Conservation (phyloP, 164 flowering plant genomes). For the Magnolia officinalis region DNA sequence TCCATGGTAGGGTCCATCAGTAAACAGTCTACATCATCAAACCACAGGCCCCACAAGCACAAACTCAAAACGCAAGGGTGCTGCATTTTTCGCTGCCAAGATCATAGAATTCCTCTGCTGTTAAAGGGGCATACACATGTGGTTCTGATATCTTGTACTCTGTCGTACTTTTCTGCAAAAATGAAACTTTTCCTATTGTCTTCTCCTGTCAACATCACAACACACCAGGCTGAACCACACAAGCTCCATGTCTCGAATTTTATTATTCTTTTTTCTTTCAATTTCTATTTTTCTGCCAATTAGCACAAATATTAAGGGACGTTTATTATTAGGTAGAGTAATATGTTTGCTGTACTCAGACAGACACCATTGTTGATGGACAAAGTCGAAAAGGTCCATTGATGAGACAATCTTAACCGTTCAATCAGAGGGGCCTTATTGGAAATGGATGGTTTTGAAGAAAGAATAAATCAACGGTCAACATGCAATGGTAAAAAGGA, state of each 20-base stretch:
- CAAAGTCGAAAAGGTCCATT: neutral
- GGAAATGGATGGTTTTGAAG: neutral
- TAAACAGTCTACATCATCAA: neutral
- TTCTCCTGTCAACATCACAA: neutral
- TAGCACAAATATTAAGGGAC: neutral
- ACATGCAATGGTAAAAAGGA: neutral
- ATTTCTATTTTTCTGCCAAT: neutral
- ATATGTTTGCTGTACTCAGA: no score
- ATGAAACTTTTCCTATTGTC: neutral
- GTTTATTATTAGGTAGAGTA: neutral
- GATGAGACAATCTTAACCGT: neutral
- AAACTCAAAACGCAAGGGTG: neutral
- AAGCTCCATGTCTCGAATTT: neutral
- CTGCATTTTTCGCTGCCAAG: neutral
- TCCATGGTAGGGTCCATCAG: neutral
- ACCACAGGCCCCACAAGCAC: neutral
- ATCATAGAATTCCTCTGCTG: neutral
- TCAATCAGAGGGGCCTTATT: neutral
- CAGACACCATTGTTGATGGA: neutral
- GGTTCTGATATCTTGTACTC: neutral
- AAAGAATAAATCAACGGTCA: neutral
- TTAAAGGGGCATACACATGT: neutral
- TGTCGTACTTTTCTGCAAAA: neutral
- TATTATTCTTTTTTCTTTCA: no score
- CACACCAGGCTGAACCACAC: neutral